Percentiles rank a stretch among this genome's conserved stretches.
Evolutionary conservation across 192 early-diverging fungal genomes (phyloP).

Genomic region (Phlyctochytrium planicorne): DNA sequence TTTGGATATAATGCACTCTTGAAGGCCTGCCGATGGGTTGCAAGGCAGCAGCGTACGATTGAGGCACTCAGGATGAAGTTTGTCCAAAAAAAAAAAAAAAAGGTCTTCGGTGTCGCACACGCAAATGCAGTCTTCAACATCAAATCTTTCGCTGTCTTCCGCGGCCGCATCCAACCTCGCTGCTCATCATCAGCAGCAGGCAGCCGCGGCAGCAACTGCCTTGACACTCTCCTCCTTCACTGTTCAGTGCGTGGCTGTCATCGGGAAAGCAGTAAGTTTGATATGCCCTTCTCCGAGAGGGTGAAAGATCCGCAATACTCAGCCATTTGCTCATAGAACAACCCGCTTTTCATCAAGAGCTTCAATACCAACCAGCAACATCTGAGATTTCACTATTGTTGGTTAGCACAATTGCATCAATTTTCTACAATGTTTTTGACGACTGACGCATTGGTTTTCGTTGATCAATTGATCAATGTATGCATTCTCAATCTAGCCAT

Average conservation of each 20-base stretch:
- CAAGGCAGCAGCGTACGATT: too few species aligned
- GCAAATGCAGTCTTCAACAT: background rate
- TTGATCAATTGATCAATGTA: background rate
- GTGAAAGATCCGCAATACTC: background rate
- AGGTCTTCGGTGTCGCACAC: background rate
- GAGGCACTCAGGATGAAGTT: too few species aligned
- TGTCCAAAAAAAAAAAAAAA: background rate
- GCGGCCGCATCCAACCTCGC: background rate
- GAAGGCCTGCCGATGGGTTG: too few species aligned
- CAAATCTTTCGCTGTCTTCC: background rate
- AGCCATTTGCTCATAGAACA: conserved; percentile 58
- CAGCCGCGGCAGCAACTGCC: conserved; percentile 12
- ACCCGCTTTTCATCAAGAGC: conserved; percentile 81
- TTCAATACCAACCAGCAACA: conserved; percentile 72
- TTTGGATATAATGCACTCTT: too few species aligned
- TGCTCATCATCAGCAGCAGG: too few species aligned
- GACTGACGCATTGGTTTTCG: background rate
- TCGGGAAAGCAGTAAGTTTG: conserved; percentile 37
- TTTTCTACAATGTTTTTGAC: too few species aligned
- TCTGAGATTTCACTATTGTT: conserved; percentile 85
- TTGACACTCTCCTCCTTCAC: conserved; percentile 25
- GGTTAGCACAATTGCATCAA: conserved; percentile 4
- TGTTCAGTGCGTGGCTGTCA: conserved; percentile 41
- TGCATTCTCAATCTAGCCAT: conserved; percentile 39
- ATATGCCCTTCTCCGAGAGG: background rate